Evolutionary conservation across 208 protist genomes (phyloP), one percentile per base, ranked within the genome.

Genomic region (Leishmania mexicana): DNA sequence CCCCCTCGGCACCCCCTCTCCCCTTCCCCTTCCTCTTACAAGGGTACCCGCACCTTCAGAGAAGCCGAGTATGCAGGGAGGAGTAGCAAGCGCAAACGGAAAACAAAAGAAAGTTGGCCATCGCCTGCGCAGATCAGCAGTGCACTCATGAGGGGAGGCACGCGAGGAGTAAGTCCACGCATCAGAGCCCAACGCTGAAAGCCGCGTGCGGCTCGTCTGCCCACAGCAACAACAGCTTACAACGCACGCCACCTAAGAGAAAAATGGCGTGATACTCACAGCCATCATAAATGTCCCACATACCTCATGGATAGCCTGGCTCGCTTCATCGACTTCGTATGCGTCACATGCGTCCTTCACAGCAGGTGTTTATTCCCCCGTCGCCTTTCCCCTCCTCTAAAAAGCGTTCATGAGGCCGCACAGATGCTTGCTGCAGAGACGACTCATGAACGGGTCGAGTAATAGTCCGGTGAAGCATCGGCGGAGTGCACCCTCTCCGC

Each of bases 381-480:
- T 58, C 21, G 21, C 54, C 54, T 21, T 58, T 8, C 15, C 3
- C 54, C 21, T 24, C 24, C 21, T 17, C 54, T 24, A 49, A 24
- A 24, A 58, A 21, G 54, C 54, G 54, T 21, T 31, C 58, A 64
- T 19, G 58, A 31, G 58, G 58, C 28, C 7, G 53, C 53, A 58
- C 15, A 17, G 53, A 58, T 58, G 53, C 21, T 62, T 4, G 5
- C 17, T 31, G 31, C 0, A 74, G 40, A 49, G 35, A 5, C 40
- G 1, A 49, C 35, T 78, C 75, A 78, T 15, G 24, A 40, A 31
- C 17, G 28, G 35, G 21, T 35, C 17, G 10, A 38, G 6, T n/a
- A 51, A 15, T 81, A 76, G 47, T 75, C 81, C 70, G 75, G 57
- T 60, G 76, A 77, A 10, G 35, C 76, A 15, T 84, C 76, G 0